These are phyloP conservation scores for Anethum foeniculum DNA, from an alignment of 140 eudicot genomes.

Conservation along the genomic window DNA sequence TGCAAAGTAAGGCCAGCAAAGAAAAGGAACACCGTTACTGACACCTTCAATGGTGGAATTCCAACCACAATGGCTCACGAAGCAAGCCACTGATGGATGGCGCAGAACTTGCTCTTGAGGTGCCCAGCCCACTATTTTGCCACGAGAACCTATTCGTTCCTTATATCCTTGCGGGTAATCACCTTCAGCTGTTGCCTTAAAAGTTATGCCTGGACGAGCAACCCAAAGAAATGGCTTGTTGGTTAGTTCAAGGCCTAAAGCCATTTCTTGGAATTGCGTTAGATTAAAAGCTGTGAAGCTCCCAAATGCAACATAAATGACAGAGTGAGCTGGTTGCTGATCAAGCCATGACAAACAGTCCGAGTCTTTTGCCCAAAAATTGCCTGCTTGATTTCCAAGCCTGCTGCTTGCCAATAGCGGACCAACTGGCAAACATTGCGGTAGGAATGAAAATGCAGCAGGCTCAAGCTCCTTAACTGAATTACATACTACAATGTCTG, in stretches of 20 bases:
- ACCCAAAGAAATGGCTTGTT: neutral
- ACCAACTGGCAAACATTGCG: neutral
- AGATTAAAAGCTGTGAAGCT: neutral
- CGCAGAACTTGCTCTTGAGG: neutral
- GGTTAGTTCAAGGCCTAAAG: conserved; percentile 1
- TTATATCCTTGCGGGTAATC: neutral
- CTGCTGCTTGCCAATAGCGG: neutral
- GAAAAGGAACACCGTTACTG: neutral
- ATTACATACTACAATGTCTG: neutral
- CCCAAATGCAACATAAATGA: neutral
- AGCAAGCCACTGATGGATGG: conserved; percentile 1
- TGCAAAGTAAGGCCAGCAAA: neutral
- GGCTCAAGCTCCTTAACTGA: conserved; percentile 1
- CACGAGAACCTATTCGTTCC: neutral
- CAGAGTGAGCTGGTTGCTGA: conserved; percentile 3
- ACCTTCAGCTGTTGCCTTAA: neutral
- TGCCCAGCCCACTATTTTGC: neutral
- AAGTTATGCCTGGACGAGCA: neutral
- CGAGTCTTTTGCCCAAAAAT: neutral
- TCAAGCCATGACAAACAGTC: conserved; percentile 4
- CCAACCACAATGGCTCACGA: neutral
- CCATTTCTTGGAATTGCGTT: neutral
- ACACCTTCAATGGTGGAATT: neutral
- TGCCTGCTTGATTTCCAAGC: neutral
- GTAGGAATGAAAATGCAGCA: neutral